Evolutionary conservation across 495 filamentous ascomycete species (phyloP).

Genomic region (Evansstolkia leycettana): DNA sequence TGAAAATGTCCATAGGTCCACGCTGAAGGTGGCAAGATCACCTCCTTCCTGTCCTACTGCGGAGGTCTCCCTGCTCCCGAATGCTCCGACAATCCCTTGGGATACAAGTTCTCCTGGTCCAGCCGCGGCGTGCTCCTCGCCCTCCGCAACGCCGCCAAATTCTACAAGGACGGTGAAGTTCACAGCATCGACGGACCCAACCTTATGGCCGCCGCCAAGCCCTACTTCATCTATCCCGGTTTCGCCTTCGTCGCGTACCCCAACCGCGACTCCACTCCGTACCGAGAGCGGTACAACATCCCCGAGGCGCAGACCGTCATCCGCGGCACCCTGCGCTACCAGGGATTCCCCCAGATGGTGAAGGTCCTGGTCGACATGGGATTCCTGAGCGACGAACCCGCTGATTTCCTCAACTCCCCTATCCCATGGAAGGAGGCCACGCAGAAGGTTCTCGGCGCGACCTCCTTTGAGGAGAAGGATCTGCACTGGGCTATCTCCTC

Average conservation of each 20-base stretch:
- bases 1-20: constrained; percentile 34
- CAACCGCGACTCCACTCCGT: constrained; percentile 80
- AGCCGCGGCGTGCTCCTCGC: constrained; percentile 81
- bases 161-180: constrained; percentile 66
- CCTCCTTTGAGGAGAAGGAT: constrained; percentile 49
- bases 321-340: constrained; percentile 69
- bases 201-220: constrained; percentile 79
- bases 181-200: constrained; percentile 48
- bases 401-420: constrained; percentile 46
- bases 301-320: constrained; percentile 53
- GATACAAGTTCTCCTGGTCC: constrained; percentile 92
- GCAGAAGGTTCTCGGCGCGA: constrained; percentile 55
- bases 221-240: constrained; percentile 82
- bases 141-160: constrained; percentile 72
- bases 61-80: constrained; percentile 80
- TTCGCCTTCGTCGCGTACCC: constrained; percentile 89
- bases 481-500: constrained; percentile 59
- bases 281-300: constrained; percentile 80
- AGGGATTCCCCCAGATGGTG: constrained; percentile 81
- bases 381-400: constrained; percentile 60
- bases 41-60: constrained; percentile 75
- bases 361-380: constrained; percentile 75
- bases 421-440: constrained; percentile 74
- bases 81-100: constrained; percentile 77
- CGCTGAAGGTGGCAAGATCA: constrained; percentile 73